phyloP scores from a whole-genome alignment of 2,329 filamentous ascomycete species.

The Phoma sp. region DNA sequence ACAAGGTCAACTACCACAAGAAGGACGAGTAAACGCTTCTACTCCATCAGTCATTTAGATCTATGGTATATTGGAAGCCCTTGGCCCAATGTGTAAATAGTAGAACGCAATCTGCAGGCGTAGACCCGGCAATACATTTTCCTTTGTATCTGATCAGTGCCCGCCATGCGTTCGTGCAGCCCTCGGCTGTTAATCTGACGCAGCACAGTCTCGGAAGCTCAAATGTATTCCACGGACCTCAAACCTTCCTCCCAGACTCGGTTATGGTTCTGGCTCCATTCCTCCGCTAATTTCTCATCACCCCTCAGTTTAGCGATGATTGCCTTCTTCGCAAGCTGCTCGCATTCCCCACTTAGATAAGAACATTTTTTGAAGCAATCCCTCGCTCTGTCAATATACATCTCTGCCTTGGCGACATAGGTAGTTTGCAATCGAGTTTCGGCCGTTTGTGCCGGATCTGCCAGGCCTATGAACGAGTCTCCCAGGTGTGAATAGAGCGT shows the following conservation, averaged over 20 bases:
- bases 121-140: slow-evolving; percentile 40
- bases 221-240: slow-evolving; percentile 17
- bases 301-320: slow-evolving; percentile 73
- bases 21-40: slow-evolving; percentile 65
- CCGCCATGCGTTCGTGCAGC: slow-evolving; percentile 1
- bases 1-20: slow-evolving; percentile 95
- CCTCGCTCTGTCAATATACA: slow-evolving; percentile 45
- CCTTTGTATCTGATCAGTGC: slow-evolving; percentile 31
- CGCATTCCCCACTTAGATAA: slow-evolving; percentile 73
- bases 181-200: slow-evolving; percentile 4
- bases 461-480: slow-evolving; percentile 80
- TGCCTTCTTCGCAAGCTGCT: slow-evolving; percentile 82
- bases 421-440: slow-evolving; percentile 25
- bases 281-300: slow-evolving; percentile 43
- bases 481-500: slow-evolving; percentile 72
- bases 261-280: slow-evolving; percentile 47
- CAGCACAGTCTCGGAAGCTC: background rate
- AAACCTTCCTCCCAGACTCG: slow-evolving; percentile 42
- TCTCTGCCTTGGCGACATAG: slow-evolving; percentile 39
- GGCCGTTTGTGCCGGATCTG: slow-evolving; percentile 55
- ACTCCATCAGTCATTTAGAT: slow-evolving; percentile 8
- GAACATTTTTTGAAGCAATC: slow-evolving; percentile 67
- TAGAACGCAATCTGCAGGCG: slow-evolving; percentile 28
- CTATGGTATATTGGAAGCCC: slow-evolving; percentile 9
- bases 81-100: slow-evolving; percentile 33